phyloP scores from a whole-genome alignment of 129 eudicot genomes.

The Escallonia herrerae region DNA sequence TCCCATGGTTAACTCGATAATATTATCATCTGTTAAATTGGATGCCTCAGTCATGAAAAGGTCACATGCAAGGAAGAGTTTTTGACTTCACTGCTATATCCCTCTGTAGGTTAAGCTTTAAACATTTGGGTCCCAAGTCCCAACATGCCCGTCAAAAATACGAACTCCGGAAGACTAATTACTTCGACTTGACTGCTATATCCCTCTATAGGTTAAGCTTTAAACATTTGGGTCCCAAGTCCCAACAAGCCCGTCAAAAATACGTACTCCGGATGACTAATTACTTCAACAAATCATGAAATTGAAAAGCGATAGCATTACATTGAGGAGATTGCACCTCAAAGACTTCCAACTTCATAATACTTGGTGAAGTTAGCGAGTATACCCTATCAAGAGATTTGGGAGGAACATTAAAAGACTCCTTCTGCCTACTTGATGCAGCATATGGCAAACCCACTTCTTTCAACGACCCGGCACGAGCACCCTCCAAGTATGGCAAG shows the following conservation, averaged over 20 bases:
- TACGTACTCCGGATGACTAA: not conserved
- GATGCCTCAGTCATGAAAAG: not conserved
- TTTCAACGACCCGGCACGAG: conserved; percentile 17
- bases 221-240: not conserved
- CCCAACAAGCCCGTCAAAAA: not conserved
- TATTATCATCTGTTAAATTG: not conserved
- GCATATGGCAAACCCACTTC: conserved; percentile 19
- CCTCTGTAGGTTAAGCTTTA: not conserved
- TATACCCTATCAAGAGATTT: conserved; percentile 75
- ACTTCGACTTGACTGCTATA: not conserved
- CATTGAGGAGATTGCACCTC: not conserved
- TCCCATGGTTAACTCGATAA: not conserved
- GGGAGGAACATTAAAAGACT: conserved; percentile 36
- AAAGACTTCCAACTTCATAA: not conserved
- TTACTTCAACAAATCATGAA: not conserved
- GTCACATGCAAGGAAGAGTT: not conserved
- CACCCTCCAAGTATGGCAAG: conserved; percentile 21
- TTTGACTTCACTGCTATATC: not conserved
- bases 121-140: not conserved
- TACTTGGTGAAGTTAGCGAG: not conserved
- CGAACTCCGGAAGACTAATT: too few species aligned
- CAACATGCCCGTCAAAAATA: too few species aligned
- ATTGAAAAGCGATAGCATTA: not conserved
- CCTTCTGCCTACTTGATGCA: conserved; percentile 28
- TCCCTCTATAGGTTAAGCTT: not conserved